These are phyloP conservation scores for Dillenia suffruticosa DNA, from an alignment of 164 flowering plant genomes.

Conservation along the genomic window DNA sequence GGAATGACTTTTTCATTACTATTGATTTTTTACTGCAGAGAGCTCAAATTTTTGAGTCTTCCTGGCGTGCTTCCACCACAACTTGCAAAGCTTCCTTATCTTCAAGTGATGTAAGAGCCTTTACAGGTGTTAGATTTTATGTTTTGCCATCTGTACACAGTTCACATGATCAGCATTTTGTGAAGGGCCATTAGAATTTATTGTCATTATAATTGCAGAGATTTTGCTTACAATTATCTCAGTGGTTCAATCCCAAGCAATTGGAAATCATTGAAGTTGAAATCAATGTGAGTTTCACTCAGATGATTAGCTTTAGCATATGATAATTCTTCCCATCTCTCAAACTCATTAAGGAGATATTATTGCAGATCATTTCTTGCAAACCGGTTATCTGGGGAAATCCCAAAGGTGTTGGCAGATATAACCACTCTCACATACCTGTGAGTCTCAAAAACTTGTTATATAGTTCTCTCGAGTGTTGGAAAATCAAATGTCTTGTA, in stretches of 20 bases:
- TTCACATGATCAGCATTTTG: too few species aligned
- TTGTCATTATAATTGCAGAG: constrained; percentile 31
- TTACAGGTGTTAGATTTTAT: neutral
- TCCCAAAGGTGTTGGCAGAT: constrained; percentile 44
- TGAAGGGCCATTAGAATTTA: neutral
- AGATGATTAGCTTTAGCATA: neutral
- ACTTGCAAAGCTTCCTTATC: constrained; percentile 53
- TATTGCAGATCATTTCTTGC: constrained; percentile 52
- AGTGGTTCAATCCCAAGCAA: constrained; percentile 64
- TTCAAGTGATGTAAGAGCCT: constrained; percentile 46
- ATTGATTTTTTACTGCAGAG: constrained; percentile 26
- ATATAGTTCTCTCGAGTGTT: neutral
- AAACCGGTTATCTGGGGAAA: constrained; percentile 50
- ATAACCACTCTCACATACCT: constrained; percentile 41
- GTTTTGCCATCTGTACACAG: too few species aligned
- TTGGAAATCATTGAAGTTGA: constrained; percentile 56
- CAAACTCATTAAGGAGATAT: neutral
- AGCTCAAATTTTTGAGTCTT: constrained; percentile 46
- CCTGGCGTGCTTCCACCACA: constrained; percentile 67
- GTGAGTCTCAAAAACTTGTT: constrained; percentile 19
- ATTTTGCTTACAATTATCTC: constrained; percentile 63
- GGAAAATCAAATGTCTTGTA: too few species aligned
- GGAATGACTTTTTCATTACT: neutral
- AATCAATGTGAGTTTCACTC: constrained; percentile 35
- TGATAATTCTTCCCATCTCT: constrained; percentile 1